Conservation (phyloP, 352 stramenopile genomes). For the Globisporangium carolinianum region DNA sequence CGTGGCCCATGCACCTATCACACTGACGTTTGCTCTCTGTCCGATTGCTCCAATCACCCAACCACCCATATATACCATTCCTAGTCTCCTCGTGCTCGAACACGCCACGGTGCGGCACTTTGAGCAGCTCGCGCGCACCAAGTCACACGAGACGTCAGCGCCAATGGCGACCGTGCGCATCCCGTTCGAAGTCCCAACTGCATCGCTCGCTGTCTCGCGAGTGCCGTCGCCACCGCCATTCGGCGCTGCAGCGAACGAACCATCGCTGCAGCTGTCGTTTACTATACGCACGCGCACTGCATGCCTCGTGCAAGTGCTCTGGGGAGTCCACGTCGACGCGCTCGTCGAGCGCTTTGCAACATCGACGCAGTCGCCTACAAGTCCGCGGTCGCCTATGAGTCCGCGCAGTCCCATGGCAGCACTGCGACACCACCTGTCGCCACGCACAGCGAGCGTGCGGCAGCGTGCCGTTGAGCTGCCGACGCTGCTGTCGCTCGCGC, state of each 20-base stretch:
- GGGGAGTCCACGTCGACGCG: constrained; percentile 21
- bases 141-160: constrained; percentile 20
- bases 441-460: constrained; percentile 1
- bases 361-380: not conserved
- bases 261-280: constrained; percentile 12
- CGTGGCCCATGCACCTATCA: not conserved
- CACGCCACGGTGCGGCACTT: constrained; percentile 59
- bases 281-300: constrained; percentile 15
- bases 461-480: constrained; percentile 7
- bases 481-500: constrained; percentile 18
- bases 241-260: too few species aligned
- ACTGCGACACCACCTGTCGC: constrained; percentile 3
- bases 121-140: constrained; percentile 49
- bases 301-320: constrained; percentile 29
- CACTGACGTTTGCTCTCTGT: not conserved
- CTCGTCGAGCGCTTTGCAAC: constrained; percentile 15
- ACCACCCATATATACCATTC: too few species aligned
- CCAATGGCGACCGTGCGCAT: constrained; percentile 37
- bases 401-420: not conserved
- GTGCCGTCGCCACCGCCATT: constrained; percentile 4
- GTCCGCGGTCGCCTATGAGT: constrained; percentile 1
- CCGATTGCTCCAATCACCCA: too few species aligned
- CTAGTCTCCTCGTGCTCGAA: constrained; percentile 39
- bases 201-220: constrained; percentile 21
- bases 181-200: constrained; percentile 32